These are phyloP conservation scores for Cladosporium sp. DNA, from an alignment of 2,329 filamentous ascomycete species.

Conservation along the genomic window DNA sequence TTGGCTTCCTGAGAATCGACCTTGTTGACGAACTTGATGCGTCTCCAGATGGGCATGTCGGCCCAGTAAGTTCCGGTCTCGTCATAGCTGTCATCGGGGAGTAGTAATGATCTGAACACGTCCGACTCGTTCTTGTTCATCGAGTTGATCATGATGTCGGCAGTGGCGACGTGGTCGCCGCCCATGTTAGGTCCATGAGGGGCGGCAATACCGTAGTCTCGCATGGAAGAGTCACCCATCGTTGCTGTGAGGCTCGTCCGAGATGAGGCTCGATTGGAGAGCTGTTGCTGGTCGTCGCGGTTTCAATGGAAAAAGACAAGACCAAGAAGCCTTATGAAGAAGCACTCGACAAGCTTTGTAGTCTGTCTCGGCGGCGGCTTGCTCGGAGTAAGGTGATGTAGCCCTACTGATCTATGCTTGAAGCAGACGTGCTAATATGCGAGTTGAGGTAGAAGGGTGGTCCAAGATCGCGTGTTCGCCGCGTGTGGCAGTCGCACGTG, in stretches of 20 bases:
- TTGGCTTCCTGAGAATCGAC: conserved; percentile 67
- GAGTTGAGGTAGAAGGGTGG: conserved; percentile 1
- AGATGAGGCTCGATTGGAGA: background rate
- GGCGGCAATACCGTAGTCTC: conserved; percentile 44
- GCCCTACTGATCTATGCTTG: background rate
- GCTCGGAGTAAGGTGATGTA: conserved; percentile 10
- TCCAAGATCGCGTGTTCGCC: conserved; percentile 12
- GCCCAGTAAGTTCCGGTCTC: conserved; percentile 86
- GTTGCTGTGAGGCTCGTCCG: conserved; percentile 4
- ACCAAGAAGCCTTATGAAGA: conserved; percentile 1
- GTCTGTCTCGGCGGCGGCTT: conserved; percentile 6
- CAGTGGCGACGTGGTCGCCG: conserved; percentile 40
- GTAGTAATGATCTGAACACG: conserved; percentile 73
- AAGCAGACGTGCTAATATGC: conserved; percentile 1
- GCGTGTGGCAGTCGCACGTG: conserved; percentile 12
- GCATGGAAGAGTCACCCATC: conserved; percentile 35
- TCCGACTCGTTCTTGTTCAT: conserved; percentile 57
- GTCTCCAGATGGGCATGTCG: conserved; percentile 67
- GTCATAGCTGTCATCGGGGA: conserved; percentile 84
- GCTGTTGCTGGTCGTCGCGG: background rate
- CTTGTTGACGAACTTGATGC: conserved; percentile 68
- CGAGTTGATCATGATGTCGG: conserved; percentile 27
- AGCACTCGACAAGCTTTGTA: conserved; percentile 13
- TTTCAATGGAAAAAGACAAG: conserved; percentile 1
- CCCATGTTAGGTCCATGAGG: conserved; percentile 46